Evolutionary conservation across 495 filamentous ascomycete species (phyloP), one percentile per base, ranked within the genome.

Genomic region (Trypethelium eluteriae): DNA sequence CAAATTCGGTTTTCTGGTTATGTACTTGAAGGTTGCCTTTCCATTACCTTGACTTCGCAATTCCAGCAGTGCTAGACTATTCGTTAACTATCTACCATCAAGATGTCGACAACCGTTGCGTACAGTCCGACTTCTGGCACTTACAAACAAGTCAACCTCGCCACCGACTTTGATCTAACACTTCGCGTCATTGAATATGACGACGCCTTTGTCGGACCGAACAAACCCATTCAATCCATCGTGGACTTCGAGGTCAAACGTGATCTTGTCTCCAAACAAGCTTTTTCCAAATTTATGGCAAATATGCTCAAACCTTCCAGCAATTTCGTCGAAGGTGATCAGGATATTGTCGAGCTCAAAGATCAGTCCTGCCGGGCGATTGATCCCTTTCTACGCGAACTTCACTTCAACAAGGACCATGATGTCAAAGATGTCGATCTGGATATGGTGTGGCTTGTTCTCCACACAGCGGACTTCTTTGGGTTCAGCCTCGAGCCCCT

Each of bases 181-280:
- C 34, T 71, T 47, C 66, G 69, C 57, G 38, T 68, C 38, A 61
- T 68, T 36, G 69, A 71, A 62, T 57, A 66, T 41, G 56, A 65
- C 16, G 25, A 56, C 2, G 36, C 62, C 32, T n/a, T 32, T 7
- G 62, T 25, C 25, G 2, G 7, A 39, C 39, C 39, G 18, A 47
- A 39, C 7, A 39, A 44, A 3, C 25, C 9, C 44, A 66, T 35
- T 46, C 44, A 36, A 10, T 38, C 14, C n/a, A 44, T 41, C 9
- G 59, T 63, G 12, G 66, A 63, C 53, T 71, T 68, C 66, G 67
- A 64, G 56, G 69, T 71, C 1, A 35, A 39, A 16, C 66, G 69
- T 14, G 57, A 35, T 1, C 35, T 64, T 2, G 18, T 69, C 36
- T 35, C 36, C 50, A 49, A 39, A 2, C 47, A 46, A 7, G 18